Conservation (phyloP, 1,284 basidiomycete species). For the Cryptococcus depauperatus region DNA sequence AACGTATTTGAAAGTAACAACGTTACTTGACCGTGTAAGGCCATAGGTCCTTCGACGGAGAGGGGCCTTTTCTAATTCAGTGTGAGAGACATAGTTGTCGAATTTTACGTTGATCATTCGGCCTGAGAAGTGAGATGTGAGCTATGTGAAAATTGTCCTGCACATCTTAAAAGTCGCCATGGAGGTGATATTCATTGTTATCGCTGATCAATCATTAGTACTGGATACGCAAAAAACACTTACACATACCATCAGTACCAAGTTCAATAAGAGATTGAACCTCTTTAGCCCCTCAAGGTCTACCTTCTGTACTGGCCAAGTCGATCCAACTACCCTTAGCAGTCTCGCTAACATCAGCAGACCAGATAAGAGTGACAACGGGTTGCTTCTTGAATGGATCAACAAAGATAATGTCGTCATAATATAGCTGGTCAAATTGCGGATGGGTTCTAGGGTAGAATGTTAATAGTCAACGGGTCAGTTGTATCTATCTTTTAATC, state of each 20-base stretch:
- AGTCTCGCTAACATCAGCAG: conserved; percentile 40
- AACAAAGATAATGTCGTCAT: conserved; percentile 40
- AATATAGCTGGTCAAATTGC: conserved; percentile 34
- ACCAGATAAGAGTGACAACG: conserved; percentile 45
- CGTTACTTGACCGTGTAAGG: conserved; percentile 46
- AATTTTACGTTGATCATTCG: conserved; percentile 46
- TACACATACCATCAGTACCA: conserved; percentile 46
- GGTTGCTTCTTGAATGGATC: conserved; percentile 32
- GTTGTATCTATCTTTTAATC: conserved; percentile 44
- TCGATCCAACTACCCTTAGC: conserved; percentile 46
- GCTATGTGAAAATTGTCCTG: conserved; percentile 22
- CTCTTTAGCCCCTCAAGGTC: conserved; percentile 46
- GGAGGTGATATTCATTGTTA: conserved; percentile 47
- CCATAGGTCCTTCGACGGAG: conserved; percentile 43
- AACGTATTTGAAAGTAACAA: conserved; percentile 46
- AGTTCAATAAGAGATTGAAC: conserved; percentile 40
- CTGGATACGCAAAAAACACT: conserved; percentile 24
- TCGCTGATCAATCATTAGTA: conserved; percentile 26
- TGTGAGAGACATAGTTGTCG: conserved; percentile 41
- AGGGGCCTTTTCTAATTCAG: conserved; percentile 30
- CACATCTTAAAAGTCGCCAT: conserved; percentile 40
- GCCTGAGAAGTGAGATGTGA: conserved; percentile 25
- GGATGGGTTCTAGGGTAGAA: conserved; percentile 45
- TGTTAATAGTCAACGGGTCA: conserved; percentile 46
- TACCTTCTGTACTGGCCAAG: conserved; percentile 40